phyloP scores from a whole-genome alignment of 495 filamentous ascomycete species.

The Aspergillus kassunensis region DNA sequence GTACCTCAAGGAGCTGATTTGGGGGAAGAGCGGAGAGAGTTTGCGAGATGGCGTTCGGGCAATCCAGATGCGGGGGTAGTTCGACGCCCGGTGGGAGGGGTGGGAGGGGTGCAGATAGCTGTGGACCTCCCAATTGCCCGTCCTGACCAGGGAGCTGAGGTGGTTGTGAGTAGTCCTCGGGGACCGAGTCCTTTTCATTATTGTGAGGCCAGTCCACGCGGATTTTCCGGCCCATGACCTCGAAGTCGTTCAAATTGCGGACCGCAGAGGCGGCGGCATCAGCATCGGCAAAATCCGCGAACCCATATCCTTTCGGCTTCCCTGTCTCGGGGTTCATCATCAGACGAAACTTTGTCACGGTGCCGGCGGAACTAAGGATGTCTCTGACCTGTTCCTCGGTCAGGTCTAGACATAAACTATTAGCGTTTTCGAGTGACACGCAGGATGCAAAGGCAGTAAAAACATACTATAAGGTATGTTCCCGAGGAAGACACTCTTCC shows the following conservation, averaged over 20 bases:
- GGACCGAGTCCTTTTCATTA: conserved; percentile 69
- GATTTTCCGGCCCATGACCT: conserved; percentile 91
- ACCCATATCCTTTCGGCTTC: conserved; percentile 92
- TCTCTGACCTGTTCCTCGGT: conserved; percentile 93
- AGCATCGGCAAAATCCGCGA: conserved; percentile 85
- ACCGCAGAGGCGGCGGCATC: conserved; percentile 93
- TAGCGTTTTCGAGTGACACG: background rate
- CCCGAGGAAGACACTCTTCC: conserved; percentile 75
- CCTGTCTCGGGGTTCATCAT: conserved; percentile 96
- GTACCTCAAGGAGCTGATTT: conserved; percentile 86
- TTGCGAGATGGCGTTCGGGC: conserved; percentile 84
- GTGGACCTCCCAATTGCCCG: conserved; percentile 34
- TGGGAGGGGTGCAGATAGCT: conserved; percentile 53
- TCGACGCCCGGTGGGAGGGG: conserved; percentile 81
- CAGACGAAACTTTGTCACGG: conserved; percentile 86
- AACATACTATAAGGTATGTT: conserved; percentile 68
- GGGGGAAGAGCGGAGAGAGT: conserved; percentile 83
- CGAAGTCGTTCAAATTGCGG: conserved; percentile 92
- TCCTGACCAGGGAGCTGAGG: conserved; percentile 29
- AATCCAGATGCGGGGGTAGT: conserved; percentile 72
- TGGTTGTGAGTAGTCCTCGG: conserved; percentile 45
- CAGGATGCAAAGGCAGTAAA: background rate
- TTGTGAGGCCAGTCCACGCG: conserved; percentile 95
- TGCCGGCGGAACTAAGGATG: conserved; percentile 81
- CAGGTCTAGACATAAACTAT: conserved; percentile 52